Conservation (phyloP, 2,329 filamentous ascomycete genomes). For the Neoarthrinium moseri region DNA sequence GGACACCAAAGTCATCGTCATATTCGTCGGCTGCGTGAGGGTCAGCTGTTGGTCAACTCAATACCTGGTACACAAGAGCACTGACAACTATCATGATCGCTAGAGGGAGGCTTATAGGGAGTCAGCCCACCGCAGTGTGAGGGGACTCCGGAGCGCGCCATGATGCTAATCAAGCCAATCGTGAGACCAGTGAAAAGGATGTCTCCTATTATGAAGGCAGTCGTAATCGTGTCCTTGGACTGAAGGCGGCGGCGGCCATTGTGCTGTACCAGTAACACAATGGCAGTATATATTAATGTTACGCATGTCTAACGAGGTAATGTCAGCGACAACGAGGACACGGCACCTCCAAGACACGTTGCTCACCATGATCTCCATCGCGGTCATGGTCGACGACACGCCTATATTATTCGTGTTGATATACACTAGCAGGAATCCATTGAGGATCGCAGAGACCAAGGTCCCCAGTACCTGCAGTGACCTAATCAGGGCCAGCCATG, state of each 20-base stretch:
- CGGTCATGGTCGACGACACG: constrained; percentile 24
- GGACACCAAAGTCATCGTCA: constrained; percentile 13
- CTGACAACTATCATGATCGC: too few relatives aligned
- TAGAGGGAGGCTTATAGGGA: too few relatives aligned
- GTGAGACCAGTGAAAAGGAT: constrained; percentile 26
- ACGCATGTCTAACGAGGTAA: constrained; percentile 22
- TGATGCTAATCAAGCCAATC: constrained; percentile 31
- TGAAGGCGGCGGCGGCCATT: constrained; percentile 23
- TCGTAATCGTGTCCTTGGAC: constrained; percentile 20
- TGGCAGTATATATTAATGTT: constrained; percentile 28
- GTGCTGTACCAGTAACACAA: constrained; percentile 30
- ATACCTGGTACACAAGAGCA: too few relatives aligned
- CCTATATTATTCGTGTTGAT: constrained; percentile 25
- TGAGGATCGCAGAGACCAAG: constrained; percentile 28
- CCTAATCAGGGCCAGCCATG: constrained; percentile 32
- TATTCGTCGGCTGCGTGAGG: not conserved
- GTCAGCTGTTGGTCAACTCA: constrained; percentile 10
- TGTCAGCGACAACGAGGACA: not conserved
- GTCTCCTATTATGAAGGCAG: constrained; percentile 28
- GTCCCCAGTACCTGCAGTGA: constrained; percentile 28
- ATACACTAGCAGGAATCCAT: constrained; percentile 32
- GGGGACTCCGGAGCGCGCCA: constrained; percentile 32
- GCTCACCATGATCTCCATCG: constrained; percentile 35
- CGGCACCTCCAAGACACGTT: not conserved
- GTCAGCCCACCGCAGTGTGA: constrained; percentile 32